Evolutionary conservation across 1,284 basidiomycete species (phyloP).

Genomic region (Microbotryum violaceum): DNA sequence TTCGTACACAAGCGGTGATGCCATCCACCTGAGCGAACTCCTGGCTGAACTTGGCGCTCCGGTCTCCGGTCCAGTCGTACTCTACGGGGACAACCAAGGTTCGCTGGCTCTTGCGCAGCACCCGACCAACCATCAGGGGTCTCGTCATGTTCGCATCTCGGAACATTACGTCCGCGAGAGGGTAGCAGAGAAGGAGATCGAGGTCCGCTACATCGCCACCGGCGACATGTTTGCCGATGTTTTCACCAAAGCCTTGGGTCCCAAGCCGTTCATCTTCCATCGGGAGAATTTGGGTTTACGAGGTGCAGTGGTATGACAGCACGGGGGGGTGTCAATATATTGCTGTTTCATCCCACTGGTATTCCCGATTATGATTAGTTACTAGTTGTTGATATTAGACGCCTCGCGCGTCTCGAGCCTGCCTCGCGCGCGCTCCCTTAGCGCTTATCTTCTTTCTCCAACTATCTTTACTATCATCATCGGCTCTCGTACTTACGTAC

Average conservation of each 20-base stretch:
- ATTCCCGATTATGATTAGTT: no score
- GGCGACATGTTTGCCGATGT: background rate
- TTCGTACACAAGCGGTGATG: constrained; percentile 38
- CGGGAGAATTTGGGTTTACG: background rate
- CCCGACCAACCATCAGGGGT: background rate
- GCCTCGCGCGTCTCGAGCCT: no score
- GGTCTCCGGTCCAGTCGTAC: background rate
- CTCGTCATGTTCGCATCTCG: background rate
- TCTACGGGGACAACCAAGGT: background rate
- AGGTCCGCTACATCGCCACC: background rate
- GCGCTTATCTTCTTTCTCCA: no score
- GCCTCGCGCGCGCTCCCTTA: no score
- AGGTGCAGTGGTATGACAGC: background rate
- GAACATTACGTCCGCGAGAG: background rate
- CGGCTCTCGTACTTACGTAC: no score
- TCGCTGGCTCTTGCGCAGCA: background rate
- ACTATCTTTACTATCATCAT: no score
- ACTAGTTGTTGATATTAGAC: no score
- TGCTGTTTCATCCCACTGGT: no score
- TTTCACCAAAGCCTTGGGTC: background rate
- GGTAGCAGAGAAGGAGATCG: background rate
- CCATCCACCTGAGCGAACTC: constrained; percentile 39
- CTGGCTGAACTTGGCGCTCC: constrained; percentile 34
- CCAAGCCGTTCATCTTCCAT: background rate
- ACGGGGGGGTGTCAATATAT: no score